phyloP scores from a whole-genome alignment of 768 basidiomycete genomes.

The Tremella mesenterica region DNA sequence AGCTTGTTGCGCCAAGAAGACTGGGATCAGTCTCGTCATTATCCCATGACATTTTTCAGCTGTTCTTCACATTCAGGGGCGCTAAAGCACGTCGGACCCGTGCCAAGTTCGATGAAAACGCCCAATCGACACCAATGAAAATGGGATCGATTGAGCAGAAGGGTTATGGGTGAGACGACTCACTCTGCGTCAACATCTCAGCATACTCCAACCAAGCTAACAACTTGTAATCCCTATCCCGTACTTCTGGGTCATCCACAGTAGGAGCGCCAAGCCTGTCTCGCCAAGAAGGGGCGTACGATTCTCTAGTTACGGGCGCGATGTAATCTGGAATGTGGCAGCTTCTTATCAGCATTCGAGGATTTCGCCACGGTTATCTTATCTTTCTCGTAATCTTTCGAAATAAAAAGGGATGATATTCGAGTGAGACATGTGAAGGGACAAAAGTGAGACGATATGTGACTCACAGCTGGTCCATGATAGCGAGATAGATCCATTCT shows the following conservation, averaged over 20 bases:
- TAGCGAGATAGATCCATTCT: slow-evolving; percentile 36
- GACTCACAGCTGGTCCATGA: slow-evolving; percentile 35
- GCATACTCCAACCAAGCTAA: slow-evolving; percentile 41
- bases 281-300: slow-evolving; percentile 20
- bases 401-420: neutral
- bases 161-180: slow-evolving; percentile 1
- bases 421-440: neutral
- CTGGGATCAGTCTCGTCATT: too few species aligned
- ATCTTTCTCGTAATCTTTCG: too few species aligned
- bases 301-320: slow-evolving; percentile 19
- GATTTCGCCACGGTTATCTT: too few species aligned
- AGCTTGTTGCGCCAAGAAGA: neutral
- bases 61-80: too few species aligned
- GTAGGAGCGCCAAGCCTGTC: slow-evolving; percentile 14
- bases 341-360: too few species aligned
- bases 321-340: slow-evolving; percentile 24
- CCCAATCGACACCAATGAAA: neutral
- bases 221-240: slow-evolving; percentile 39
- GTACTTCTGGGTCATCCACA: slow-evolving; percentile 17
- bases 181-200: slow-evolving; percentile 34
- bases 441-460: too few species aligned
- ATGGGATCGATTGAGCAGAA: neutral
- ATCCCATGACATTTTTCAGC: too few species aligned
- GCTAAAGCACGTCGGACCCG: too few species aligned
- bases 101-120: neutral